Conservation (phyloP, 306 rosid genomes). For the Castanea crenata region DNA sequence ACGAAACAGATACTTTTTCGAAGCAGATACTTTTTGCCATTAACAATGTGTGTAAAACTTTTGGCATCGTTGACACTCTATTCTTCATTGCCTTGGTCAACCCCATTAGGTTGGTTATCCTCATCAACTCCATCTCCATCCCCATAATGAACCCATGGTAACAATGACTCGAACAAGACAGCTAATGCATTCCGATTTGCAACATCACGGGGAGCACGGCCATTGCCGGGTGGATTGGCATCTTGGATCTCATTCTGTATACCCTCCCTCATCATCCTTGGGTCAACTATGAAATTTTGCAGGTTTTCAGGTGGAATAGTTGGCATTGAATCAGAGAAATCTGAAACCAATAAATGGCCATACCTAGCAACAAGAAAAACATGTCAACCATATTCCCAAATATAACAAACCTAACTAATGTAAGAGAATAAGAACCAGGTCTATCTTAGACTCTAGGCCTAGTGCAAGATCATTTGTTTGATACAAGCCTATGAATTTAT, state of each 20-base stretch:
- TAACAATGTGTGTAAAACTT: background rate
- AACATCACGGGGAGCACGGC: slow-evolving; percentile 56
- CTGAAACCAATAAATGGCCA: slow-evolving; percentile 81
- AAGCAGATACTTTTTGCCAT: background rate
- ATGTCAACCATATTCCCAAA: slow-evolving; percentile 10
- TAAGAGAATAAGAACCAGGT: background rate
- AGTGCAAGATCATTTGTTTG: background rate
- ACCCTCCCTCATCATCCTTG: slow-evolving; percentile 58
- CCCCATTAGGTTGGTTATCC: slow-evolving; percentile 41
- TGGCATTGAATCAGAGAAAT: slow-evolving; percentile 77
- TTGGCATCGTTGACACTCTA: slow-evolving; percentile 14
- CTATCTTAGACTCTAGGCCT: background rate
- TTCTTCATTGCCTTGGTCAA: slow-evolving; percentile 41
- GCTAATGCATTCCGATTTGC: slow-evolving; percentile 71
- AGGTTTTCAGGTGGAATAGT: slow-evolving; percentile 80
- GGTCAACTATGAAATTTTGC: slow-evolving; percentile 72
- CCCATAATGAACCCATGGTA: slow-evolving; percentile 88
- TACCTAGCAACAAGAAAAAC: slow-evolving; percentile 53
- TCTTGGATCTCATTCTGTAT: slow-evolving; percentile 45
- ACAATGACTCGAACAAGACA: slow-evolving; percentile 84
- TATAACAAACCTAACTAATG: background rate
- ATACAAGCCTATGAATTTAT: background rate
- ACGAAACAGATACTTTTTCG: background rate
- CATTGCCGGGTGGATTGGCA: slow-evolving; percentile 52
- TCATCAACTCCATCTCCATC: slow-evolving; percentile 44